Base-by-base conservation (phyloP, 2,329 filamentous ascomycete genomes). In the Penicillium sp. region DNA sequence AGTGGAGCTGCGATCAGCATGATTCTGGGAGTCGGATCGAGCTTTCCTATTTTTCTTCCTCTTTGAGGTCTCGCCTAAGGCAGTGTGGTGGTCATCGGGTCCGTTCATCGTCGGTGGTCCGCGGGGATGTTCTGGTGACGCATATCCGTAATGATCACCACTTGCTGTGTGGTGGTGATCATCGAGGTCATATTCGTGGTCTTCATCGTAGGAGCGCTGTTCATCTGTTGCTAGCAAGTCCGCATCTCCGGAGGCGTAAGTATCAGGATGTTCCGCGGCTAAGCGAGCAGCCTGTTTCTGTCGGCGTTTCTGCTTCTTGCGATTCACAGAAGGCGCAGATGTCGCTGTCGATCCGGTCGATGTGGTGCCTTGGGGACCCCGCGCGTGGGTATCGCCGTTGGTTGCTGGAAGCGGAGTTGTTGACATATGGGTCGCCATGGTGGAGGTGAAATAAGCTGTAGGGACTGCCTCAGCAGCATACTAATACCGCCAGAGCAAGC, bases 281-380 rank as follows among this genome's bases (percentile, higher is more conserved):
- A 88, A 85, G 60, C 88, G 88, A 33, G 90, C 89, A 35, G 89
- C 89, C 77, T 85, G 82, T 75, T 97, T 97, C 71, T 90, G 89
- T 65, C 93, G 86, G 66, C 93, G 86, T 82, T 96, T 97, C 75
- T 94, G 90, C 81, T 97, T 97, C 82, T 97, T 97, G 72, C 90
- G 87, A 77, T 96, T 97, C 51, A 93, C 88, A 9, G 51, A 50
- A 5, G 63, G 53, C 23, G 50, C 43, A 38, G 62, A 40, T 58
- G 52, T 57, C 25, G 57, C 52, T 50, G 58, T 60, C 15, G 42
- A 56, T 50, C 35, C 57, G 31, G 47, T 54, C n/a, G 58, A 50
- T 47, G 61, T 57, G 45, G 58, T 58, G 52, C 54, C 60, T 55
- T 59, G 63, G 47, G 64, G 61, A 64, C 65, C 65, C 59, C 59